Conservation (phyloP, 2,329 filamentous ascomycete species). For the Chaetomiaceae sp. region DNA sequence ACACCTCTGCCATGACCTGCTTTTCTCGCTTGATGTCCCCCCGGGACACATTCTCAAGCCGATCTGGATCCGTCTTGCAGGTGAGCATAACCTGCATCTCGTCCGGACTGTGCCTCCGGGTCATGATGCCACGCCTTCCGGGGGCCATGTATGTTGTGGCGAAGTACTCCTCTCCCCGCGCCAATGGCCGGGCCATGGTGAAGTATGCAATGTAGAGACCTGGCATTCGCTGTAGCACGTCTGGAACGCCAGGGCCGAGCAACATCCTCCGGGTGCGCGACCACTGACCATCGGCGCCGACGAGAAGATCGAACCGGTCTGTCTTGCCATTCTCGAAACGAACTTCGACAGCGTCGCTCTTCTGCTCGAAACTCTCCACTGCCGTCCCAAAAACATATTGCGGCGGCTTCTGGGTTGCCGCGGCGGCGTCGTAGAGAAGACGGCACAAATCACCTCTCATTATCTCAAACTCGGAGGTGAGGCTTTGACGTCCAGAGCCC, state of each 20-base stretch:
- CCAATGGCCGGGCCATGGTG: slow-evolving; percentile 27
- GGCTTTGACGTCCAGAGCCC: slow-evolving; percentile 36
- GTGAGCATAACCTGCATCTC: slow-evolving; percentile 38
- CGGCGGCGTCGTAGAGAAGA: slow-evolving; percentile 43
- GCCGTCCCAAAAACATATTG: slow-evolving; percentile 28
- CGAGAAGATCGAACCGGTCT: slow-evolving; percentile 45
- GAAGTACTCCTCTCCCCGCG: slow-evolving; percentile 19
- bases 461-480: slow-evolving; percentile 56
- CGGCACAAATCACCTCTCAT: slow-evolving; percentile 53
- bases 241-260: slow-evolving; percentile 26
- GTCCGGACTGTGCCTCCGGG: slow-evolving; percentile 37
- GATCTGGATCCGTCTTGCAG: slow-evolving; percentile 23
- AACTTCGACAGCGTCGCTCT: slow-evolving; percentile 24
- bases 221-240: slow-evolving; percentile 21
- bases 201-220: slow-evolving; percentile 33
- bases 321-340: slow-evolving; percentile 40
- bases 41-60: slow-evolving; percentile 24
- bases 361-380: background rate
- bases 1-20: slow-evolving; percentile 35
- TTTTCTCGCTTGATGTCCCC: slow-evolving; percentile 38
- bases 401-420: slow-evolving; percentile 7
- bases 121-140: slow-evolving; percentile 32
- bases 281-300: slow-evolving; percentile 51
- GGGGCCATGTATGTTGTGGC: slow-evolving; percentile 28
- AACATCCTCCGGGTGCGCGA: slow-evolving; percentile 44